A percentile compares a stretch with the other conserved stretches of the same genome.
These are phyloP conservation scores for Vaccinium darrowii DNA, from an alignment of 148 eudicot genomes.

Conservation along the genomic window DNA sequence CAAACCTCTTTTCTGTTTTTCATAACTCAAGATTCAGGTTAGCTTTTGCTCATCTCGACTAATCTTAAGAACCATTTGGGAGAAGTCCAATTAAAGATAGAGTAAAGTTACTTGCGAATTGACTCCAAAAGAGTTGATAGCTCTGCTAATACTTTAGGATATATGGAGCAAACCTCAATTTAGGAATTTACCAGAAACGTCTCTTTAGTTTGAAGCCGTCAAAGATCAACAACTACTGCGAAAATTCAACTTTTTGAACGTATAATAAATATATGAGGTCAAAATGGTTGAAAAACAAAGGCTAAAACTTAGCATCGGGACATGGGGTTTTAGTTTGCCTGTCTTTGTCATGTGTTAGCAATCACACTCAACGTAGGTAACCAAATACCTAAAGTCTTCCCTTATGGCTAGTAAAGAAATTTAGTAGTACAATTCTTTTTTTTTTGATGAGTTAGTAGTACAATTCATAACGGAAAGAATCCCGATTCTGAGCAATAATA, in stretches of 20 bases:
- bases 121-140: no score
- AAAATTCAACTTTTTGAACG: neutral
- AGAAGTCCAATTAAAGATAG: no score
- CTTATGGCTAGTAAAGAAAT: neutral
- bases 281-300: neutral
- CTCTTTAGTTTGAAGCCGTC: neutral
- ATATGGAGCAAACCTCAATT: neutral
- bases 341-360: neutral
- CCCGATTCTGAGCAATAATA: neutral
- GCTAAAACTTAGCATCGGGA: no score
- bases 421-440: neutral
- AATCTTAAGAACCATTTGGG: no score
- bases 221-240: neutral
- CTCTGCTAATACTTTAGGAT: no score
- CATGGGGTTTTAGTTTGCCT: neutral
- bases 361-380: slow-evolving; percentile 1
- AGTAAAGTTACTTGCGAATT: no score
- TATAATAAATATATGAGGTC: neutral
- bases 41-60: no score
- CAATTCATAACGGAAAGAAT: neutral
- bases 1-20: no score
- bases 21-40: no score
- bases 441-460: no score
- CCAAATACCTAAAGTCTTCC: slow-evolving; percentile 11
- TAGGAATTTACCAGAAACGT: neutral